These are phyloP conservation scores for Melanopsichium pennsylvanicum DNA, from an alignment of 1,284 basidiomycete genomes.

Conservation along the genomic window DNA sequence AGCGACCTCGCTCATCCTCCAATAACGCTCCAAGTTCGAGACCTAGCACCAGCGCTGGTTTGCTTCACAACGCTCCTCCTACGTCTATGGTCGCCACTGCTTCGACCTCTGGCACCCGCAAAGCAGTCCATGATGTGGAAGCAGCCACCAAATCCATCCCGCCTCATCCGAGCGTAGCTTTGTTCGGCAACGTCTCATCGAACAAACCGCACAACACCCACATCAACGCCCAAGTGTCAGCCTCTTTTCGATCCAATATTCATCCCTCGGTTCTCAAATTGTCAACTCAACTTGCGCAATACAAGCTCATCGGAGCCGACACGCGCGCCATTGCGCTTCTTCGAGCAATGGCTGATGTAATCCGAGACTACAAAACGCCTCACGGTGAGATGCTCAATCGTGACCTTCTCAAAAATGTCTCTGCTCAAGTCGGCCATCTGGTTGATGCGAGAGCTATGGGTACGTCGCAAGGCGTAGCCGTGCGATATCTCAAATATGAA, in stretches of 20 bases:
- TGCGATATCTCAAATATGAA: constrained; percentile 92
- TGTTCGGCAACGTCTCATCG: constrained; percentile 59
- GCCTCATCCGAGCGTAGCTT: constrained; percentile 45
- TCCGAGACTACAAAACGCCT: constrained; percentile 63
- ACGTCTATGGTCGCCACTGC: constrained; percentile 18
- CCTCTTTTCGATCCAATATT: constrained; percentile 51
- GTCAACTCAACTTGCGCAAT: constrained; percentile 55
- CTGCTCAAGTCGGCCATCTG: constrained; percentile 83
- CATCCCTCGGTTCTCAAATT: constrained; percentile 60
- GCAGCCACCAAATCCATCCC: constrained; percentile 17
- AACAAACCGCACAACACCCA: constrained; percentile 45
- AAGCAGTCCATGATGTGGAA: constrained; percentile 12
- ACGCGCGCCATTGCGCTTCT: constrained; percentile 61
- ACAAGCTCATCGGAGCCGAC: constrained; percentile 60
- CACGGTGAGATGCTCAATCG: constrained; percentile 60
- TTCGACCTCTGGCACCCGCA: constrained; percentile 18
- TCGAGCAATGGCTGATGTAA: constrained; percentile 58
- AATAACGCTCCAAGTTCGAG: constrained; percentile 13
- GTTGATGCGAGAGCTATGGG: constrained; percentile 87
- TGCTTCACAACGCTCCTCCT: background rate
- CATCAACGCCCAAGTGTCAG: constrained; percentile 39
- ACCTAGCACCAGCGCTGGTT: constrained; percentile 4
- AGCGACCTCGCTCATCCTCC: constrained; percentile 32
- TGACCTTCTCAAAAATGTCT: constrained; percentile 58
- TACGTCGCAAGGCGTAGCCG: constrained; percentile 94